phyloP scores from a whole-genome alignment of 2,329 filamentous ascomycete genomes.

The Curvularia eragrostidis region DNA sequence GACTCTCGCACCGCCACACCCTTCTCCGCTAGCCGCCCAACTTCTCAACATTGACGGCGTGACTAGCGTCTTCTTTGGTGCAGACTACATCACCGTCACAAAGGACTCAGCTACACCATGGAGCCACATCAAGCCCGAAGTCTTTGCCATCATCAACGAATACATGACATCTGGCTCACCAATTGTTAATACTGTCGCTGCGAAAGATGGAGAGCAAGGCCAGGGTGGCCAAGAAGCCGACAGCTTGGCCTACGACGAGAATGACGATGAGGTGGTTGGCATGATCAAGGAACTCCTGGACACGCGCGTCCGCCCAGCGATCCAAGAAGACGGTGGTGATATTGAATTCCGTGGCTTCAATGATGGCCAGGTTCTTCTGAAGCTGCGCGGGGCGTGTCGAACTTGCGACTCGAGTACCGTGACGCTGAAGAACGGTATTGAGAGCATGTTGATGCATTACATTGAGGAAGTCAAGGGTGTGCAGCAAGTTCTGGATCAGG shows the following conservation, averaged over 20 bases:
- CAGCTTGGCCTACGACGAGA: conserved; percentile 81
- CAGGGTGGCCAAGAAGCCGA: conserved; percentile 65
- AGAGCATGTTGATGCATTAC: conserved; percentile 93
- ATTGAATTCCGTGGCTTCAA: conserved; percentile 94
- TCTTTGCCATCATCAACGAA: conserved; percentile 95
- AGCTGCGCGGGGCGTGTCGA: conserved; percentile 88
- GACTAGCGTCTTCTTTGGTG: conserved; percentile 91
- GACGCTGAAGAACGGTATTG: conserved; percentile 95
- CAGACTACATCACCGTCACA: conserved; percentile 95
- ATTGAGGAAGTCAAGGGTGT: conserved; percentile 97
- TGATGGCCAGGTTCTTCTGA: conserved; percentile 81
- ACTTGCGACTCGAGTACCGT: conserved; percentile 98
- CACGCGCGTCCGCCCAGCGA: conserved; percentile 91
- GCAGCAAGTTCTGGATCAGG: conserved; percentile 85
- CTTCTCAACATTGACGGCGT: conserved; percentile 94
- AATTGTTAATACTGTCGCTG: conserved; percentile 75
- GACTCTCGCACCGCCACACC: conserved; percentile 85
- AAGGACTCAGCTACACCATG: conserved; percentile 88
- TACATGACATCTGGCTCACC: conserved; percentile 82
- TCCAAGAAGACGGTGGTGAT: conserved; percentile 96
- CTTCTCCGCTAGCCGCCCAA: conserved; percentile 87
- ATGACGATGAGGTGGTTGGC: conserved; percentile 90
- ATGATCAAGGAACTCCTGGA: conserved; percentile 99
- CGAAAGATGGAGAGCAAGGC: conserved; percentile 60
- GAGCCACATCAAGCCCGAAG: conserved; percentile 93